phyloP scores from a whole-genome alignment of 164 flowering plant genomes.

The Protea cynaroides region DNA sequence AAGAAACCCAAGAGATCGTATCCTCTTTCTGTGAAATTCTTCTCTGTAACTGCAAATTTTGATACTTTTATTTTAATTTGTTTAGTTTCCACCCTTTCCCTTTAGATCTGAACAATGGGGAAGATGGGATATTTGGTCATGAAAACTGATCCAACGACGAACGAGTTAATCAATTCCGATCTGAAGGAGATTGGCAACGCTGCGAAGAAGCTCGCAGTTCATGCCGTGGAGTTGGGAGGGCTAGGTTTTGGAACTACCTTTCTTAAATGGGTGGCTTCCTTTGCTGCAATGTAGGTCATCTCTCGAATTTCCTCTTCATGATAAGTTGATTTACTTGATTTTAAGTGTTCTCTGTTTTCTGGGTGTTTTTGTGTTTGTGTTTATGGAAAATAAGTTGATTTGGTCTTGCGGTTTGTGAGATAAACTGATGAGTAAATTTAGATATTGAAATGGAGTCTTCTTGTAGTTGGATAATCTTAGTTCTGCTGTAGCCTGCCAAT shows the following conservation, averaged over 20 bases:
- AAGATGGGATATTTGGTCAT: constrained; percentile 42
- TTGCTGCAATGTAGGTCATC: constrained; percentile 58
- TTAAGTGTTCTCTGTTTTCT: too few species aligned
- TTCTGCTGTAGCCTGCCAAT: too few species aligned
- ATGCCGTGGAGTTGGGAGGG: constrained; percentile 44
- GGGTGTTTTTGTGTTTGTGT: too few species aligned
- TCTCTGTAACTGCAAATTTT: too few species aligned
- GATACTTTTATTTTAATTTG: too few species aligned
- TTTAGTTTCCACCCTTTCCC: neutral
- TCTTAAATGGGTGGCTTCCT: constrained; percentile 67
- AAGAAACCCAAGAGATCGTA: too few species aligned
- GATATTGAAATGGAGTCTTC: too few species aligned
- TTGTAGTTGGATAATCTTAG: too few species aligned
- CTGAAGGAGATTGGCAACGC: constrained; percentile 48
- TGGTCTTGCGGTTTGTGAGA: neutral
- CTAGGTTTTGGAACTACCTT: constrained; percentile 51
- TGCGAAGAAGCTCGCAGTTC: constrained; percentile 36
- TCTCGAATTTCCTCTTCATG: neutral
- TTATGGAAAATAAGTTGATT: neutral
- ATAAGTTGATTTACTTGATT: too few species aligned
- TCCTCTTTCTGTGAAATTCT: too few species aligned
- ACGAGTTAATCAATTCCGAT: constrained; percentile 36
- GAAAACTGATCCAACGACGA: constrained; percentile 34
- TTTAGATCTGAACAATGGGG: constrained; percentile 33
- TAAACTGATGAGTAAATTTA: too few species aligned